Conservation (phyloP, 768 basidiomycete species). For the Albatrellus ellisii region DNA sequence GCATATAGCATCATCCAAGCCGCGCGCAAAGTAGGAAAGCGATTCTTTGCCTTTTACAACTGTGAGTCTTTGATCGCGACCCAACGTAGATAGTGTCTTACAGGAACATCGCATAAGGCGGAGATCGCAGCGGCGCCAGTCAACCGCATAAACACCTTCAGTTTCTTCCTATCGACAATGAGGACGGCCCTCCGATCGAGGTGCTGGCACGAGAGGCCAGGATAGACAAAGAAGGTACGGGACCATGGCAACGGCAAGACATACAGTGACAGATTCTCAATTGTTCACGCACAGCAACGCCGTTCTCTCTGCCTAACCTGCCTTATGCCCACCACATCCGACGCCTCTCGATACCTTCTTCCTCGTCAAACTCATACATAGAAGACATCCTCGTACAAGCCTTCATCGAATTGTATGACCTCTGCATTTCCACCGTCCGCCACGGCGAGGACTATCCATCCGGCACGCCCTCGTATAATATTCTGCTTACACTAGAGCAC, state of each 20-base stretch:
- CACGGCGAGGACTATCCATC: constrained; percentile 48
- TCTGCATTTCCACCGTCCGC: constrained; percentile 60
- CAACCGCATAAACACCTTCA: constrained; percentile 91
- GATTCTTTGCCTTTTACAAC: constrained; percentile 82
- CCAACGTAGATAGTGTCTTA: background rate
- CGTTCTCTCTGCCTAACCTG: constrained; percentile 53
- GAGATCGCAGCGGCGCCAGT: constrained; percentile 71
- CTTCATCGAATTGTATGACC: constrained; percentile 66
- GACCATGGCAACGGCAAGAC: constrained; percentile 2
- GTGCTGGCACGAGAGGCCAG: constrained; percentile 41
- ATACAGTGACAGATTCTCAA: background rate
- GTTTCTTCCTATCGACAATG: constrained; percentile 50
- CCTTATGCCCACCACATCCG: constrained; percentile 76
- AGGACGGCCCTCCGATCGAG: constrained; percentile 69
- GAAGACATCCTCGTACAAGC: constrained; percentile 39
- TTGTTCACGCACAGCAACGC: constrained; percentile 38
- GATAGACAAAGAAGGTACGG: constrained; percentile 44
- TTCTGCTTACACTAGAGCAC: constrained; percentile 70
- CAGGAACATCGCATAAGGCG: constrained; percentile 31
- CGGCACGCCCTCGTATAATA: constrained; percentile 71
- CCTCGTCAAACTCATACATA: constrained; percentile 28
- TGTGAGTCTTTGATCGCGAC: constrained; percentile 29
- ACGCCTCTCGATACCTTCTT: constrained; percentile 28
- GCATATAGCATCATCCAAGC: constrained; percentile 64
- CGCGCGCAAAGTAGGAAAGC: constrained; percentile 43